A percentile compares a stretch with the other conserved stretches of the same genome.
Evolutionary conservation across 2,329 filamentous ascomycete genomes (phyloP).

Genomic region (Blastomyces silverae): DNA sequence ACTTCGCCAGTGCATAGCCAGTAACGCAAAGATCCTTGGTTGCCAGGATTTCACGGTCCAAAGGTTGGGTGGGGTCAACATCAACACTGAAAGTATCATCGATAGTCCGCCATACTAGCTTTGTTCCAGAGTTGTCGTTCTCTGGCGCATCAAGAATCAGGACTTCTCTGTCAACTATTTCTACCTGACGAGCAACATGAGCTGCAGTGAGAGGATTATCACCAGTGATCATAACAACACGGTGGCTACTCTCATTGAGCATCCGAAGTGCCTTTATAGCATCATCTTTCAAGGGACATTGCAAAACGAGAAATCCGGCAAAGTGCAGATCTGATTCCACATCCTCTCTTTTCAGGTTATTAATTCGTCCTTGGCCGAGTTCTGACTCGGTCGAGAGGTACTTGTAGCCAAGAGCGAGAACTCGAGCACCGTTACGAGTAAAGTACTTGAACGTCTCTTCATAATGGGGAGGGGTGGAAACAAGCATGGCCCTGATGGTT

Average conservation of each 20-base stretch:
- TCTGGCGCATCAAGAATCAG: slow-evolving; percentile 94
- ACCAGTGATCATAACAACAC: slow-evolving; percentile 98
- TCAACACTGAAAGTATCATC: slow-evolving; percentile 82
- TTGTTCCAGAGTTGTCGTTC: slow-evolving; percentile 70
- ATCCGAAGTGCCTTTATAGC: slow-evolving; percentile 89
- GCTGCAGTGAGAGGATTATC: slow-evolving; percentile 96
- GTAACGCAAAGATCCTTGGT: slow-evolving; percentile 92
- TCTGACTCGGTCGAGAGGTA: slow-evolving; percentile 76
- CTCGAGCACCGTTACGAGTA: slow-evolving; percentile 88
- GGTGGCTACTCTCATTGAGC: slow-evolving; percentile 97
- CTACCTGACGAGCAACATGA: slow-evolving; percentile 89
- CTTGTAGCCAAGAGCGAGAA: slow-evolving; percentile 90
- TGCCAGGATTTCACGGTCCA: slow-evolving; percentile 73
- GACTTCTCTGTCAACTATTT: slow-evolving; percentile 93
- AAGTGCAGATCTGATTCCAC: slow-evolving; percentile 80
- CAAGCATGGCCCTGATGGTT: slow-evolving; percentile 90
- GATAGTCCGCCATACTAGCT: slow-evolving; percentile 87
- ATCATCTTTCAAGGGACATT: slow-evolving; percentile 94
- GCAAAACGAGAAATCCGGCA: slow-evolving; percentile 89
- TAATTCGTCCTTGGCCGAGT: slow-evolving; percentile 75
- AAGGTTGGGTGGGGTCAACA: slow-evolving; percentile 72
- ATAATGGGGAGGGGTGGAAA: slow-evolving; percentile 74
- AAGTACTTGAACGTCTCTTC: slow-evolving; percentile 99
- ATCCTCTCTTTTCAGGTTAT: slow-evolving; percentile 87
- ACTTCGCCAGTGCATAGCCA: slow-evolving; percentile 85